phyloP scores from a whole-genome alignment of 352 stramenopile genomes.

The Pilasporangium apinafurcum region DNA sequence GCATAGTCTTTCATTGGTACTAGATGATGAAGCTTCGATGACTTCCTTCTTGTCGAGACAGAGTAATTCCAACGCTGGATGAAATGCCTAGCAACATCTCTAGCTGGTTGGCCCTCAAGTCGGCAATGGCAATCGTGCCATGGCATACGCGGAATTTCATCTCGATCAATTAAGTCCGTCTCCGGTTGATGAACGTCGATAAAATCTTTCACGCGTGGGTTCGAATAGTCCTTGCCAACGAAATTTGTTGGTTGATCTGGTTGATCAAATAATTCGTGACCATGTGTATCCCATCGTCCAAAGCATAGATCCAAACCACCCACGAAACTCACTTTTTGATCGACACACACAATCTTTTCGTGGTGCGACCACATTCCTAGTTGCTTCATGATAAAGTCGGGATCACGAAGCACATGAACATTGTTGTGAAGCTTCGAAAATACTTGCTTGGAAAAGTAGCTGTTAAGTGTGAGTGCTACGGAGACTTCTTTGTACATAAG shows the following conservation, averaged over 20 bases:
- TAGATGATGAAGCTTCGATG: slow-evolving; percentile 62
- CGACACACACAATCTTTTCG: slow-evolving; percentile 90
- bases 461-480: slow-evolving; percentile 80
- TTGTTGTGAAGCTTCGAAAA: slow-evolving; percentile 69
- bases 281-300: slow-evolving; percentile 77
- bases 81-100: slow-evolving; percentile 81
- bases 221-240: slow-evolving; percentile 81
- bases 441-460: slow-evolving; percentile 68
- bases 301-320: slow-evolving; percentile 89
- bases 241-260: slow-evolving; percentile 44
- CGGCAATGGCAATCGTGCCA: slow-evolving; percentile 85
- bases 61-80: slow-evolving; percentile 88
- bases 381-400: slow-evolving; percentile 86
- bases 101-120: slow-evolving; percentile 67
- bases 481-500: slow-evolving; percentile 90
- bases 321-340: slow-evolving; percentile 86
- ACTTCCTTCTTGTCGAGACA: slow-evolving; percentile 75
- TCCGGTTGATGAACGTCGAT: slow-evolving; percentile 70
- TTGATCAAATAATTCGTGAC: slow-evolving; percentile 68
- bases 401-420: slow-evolving; percentile 84
- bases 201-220: slow-evolving; percentile 82
- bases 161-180: slow-evolving; percentile 73
- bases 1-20: slow-evolving; percentile 70
- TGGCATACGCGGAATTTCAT: slow-evolving; percentile 66
- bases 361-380: slow-evolving; percentile 88